Percentiles rank a stretch among this genome's conserved stretches.
phyloP scores from a whole-genome alignment of 1,284 basidiomycete genomes.

The Exobasidium rhododendri region DNA sequence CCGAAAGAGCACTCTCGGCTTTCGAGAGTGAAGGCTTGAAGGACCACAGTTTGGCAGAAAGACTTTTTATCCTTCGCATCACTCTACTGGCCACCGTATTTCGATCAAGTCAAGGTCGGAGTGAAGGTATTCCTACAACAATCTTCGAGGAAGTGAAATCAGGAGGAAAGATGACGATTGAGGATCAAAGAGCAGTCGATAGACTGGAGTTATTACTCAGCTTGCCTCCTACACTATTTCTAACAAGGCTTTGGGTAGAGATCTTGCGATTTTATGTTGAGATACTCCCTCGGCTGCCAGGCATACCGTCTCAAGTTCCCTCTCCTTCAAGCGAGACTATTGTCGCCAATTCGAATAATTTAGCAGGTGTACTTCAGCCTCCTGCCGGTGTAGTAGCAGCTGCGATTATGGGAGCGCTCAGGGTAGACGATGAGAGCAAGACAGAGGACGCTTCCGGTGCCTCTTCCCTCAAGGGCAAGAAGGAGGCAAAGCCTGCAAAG shows the following conservation, averaged over 20 bases:
- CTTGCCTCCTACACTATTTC: background rate
- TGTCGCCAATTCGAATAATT: background rate
- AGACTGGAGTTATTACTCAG: background rate
- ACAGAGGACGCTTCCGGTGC: background rate
- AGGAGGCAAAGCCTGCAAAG: background rate
- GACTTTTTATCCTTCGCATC: conserved; percentile 1
- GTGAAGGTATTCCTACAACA: background rate
- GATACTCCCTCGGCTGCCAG: background rate
- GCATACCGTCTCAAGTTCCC: background rate
- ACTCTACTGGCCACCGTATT: conserved; percentile 3
- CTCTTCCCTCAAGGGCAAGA: background rate
- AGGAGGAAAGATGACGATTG: background rate
- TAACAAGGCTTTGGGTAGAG: conserved; percentile 1
- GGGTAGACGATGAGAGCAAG: conserved; percentile 5
- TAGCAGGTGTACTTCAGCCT: background rate
- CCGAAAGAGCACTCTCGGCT: background rate
- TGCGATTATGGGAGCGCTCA: background rate
- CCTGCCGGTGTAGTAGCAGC: conserved; percentile 10
- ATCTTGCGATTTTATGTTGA: background rate
- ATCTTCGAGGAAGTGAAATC: background rate
- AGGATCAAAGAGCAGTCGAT: background rate
- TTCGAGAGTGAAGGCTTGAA: background rate
- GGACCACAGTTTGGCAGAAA: conserved; percentile 1
- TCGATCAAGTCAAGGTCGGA: background rate
- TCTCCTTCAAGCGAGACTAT: background rate